phyloP scores from a whole-genome alignment of 768 basidiomycete genomes.

The Boletus subparvulus region DNA sequence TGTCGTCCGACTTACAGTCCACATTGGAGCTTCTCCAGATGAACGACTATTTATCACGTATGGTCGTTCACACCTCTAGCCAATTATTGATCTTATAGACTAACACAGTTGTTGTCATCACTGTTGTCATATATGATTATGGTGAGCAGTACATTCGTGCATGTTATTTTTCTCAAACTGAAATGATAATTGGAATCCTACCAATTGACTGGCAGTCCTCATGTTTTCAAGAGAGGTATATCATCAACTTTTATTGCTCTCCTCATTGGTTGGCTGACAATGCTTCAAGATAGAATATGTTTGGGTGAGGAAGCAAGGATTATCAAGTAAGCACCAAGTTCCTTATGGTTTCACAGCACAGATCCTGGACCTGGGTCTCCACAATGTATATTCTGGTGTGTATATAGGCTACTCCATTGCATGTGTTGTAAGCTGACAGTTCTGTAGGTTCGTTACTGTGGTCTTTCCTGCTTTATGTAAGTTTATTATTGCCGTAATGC shows the following conservation, averaged over 20 bases:
- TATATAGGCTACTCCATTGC: neutral
- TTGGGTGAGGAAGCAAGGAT: slow-evolving; percentile 9
- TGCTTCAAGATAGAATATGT: slow-evolving; percentile 14
- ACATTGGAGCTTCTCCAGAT: neutral
- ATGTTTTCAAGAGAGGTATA: slow-evolving; percentile 9
- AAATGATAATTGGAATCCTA: neutral
- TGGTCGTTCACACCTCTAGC: neutral
- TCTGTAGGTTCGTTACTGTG: slow-evolving; percentile 1
- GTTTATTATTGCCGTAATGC: neutral
- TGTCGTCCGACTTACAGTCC: neutral
- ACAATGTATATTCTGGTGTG: slow-evolving; percentile 8
- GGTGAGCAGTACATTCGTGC: neutral
- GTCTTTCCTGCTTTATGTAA: slow-evolving; percentile 3
- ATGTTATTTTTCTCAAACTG: neutral
- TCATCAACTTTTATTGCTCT: too few relatives aligned
- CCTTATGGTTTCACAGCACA: neutral
- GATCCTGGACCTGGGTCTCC: slow-evolving; percentile 13
- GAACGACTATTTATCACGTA: neutral
- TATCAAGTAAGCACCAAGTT: rapidly evolving
- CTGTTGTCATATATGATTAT: slow-evolving; percentile 7
- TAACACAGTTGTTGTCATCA: neutral
- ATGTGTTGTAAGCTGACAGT: neutral
- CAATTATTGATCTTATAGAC: neutral
- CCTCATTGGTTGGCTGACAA: neutral
- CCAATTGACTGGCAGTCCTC: neutral